These are phyloP conservation scores for Paradendryphiella salina DNA, from an alignment of 2,329 filamentous ascomycete genomes.

Conservation along the genomic window DNA sequence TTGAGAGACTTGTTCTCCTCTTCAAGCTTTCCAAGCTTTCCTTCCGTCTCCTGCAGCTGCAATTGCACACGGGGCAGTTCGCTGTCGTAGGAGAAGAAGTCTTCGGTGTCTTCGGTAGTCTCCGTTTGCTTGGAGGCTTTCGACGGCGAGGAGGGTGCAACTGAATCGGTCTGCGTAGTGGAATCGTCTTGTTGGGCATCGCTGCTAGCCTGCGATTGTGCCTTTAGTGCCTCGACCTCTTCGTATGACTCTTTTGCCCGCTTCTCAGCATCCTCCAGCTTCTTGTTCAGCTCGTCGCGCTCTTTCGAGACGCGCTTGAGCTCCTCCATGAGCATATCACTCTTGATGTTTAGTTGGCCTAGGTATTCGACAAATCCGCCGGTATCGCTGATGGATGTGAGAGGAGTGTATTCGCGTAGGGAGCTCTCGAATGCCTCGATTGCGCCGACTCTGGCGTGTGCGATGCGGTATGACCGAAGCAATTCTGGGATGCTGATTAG, in stretches of 20 bases:
- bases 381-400: slow-evolving; percentile 86
- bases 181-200: slow-evolving; percentile 34
- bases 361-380: slow-evolving; percentile 86
- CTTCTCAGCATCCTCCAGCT: slow-evolving; percentile 69
- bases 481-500: slow-evolving; percentile 63
- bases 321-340: slow-evolving; percentile 92
- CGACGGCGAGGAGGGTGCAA: slow-evolving; percentile 30
- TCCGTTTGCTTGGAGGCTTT: slow-evolving; percentile 35
- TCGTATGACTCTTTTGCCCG: slow-evolving; percentile 64
- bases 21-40: slow-evolving; percentile 72
- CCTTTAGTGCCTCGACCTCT: slow-evolving; percentile 63
- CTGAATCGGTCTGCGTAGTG: slow-evolving; percentile 31
- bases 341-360: slow-evolving; percentile 80
- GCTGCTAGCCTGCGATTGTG: slow-evolving; percentile 18
- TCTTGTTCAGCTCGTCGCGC: slow-evolving; percentile 77
- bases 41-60: slow-evolving; percentile 69
- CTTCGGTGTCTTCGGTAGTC: slow-evolving; percentile 57
- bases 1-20: slow-evolving; percentile 69
- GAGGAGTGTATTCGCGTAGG: slow-evolving; percentile 86
- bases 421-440: slow-evolving; percentile 94
- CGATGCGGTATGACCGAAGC: slow-evolving; percentile 86
- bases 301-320: slow-evolving; percentile 83
- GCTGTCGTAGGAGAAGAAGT: slow-evolving; percentile 90
- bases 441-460: slow-evolving; percentile 80
- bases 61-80: slow-evolving; percentile 81